Percentiles rank a stretch among this genome's conserved stretches.
These are phyloP conservation scores for Quercus gilva DNA, from an alignment of 306 rosid genomes.

Conservation along the genomic window DNA sequence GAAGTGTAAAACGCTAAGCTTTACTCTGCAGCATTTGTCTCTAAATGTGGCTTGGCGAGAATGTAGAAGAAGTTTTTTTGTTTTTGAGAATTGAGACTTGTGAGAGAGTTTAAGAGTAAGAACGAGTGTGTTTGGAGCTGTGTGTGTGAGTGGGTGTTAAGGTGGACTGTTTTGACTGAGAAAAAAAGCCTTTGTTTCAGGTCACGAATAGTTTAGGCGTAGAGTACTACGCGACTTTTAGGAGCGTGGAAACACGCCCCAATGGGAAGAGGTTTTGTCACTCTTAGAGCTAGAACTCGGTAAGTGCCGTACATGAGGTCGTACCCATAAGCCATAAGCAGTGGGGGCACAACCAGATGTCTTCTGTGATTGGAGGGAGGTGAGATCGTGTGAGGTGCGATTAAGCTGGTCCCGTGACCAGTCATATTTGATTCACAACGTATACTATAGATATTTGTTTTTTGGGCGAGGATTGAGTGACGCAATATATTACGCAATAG, in stretches of 20 bases:
- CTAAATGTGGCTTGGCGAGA: slow-evolving; percentile 4
- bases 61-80: background rate
- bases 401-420: slow-evolving; percentile 18
- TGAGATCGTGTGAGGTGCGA: slow-evolving; percentile 14
- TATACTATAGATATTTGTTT: no score
- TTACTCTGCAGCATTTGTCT: slow-evolving; percentile 4
- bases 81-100: background rate
- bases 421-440: slow-evolving; percentile 6
- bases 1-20: slow-evolving; percentile 10
- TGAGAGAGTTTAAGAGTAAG: background rate
- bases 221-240: background rate
- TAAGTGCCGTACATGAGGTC: slow-evolving; percentile 27
- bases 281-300: background rate
- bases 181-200: slow-evolving; percentile 16
- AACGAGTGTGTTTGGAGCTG: background rate
- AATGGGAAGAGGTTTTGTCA: background rate
- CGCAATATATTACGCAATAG: no score
- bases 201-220: background rate
- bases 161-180: slow-evolving; percentile 39
- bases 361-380: slow-evolving; percentile 22
- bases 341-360: background rate
- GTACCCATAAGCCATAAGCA: slow-evolving; percentile 9
- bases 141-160: background rate
- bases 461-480: no score
- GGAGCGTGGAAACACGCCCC: slow-evolving; percentile 21